Percentiles rank a stretch among this genome's conserved stretches.
Conservation (phyloP, 1,284 basidiomycete genomes). For the Pascua sp. region DNA sequence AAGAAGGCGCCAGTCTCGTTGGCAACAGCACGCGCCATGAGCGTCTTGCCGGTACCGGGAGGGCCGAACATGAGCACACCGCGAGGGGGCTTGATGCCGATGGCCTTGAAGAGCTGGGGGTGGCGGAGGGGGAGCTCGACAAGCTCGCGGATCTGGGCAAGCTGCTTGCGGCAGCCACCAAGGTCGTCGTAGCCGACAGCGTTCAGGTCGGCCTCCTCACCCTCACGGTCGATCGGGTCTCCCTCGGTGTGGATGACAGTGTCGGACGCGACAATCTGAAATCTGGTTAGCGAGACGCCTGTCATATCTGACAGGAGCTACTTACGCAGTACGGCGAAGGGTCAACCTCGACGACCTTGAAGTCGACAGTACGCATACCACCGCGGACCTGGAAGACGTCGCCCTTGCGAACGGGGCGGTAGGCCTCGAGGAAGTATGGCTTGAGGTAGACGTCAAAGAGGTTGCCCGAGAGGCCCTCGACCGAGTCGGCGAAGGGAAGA, state of each 20-base stretch:
- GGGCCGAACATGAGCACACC: slow-evolving; percentile 96
- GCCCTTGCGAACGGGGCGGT: slow-evolving; percentile 52
- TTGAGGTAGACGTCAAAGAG: slow-evolving; percentile 98
- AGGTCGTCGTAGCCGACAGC: slow-evolving; percentile 99
- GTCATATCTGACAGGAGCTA: background rate
- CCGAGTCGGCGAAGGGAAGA: slow-evolving; percentile 95
- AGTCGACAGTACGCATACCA: slow-evolving; percentile 96
- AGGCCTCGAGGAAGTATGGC: slow-evolving; percentile 96
- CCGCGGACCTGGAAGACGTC: slow-evolving; percentile 99
- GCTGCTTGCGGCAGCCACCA: slow-evolving; percentile 97
- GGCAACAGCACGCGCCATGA: slow-evolving; percentile 98
- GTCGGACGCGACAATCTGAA: slow-evolving; percentile 43
- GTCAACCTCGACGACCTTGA: slow-evolving; percentile 63
- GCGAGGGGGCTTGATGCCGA: slow-evolving; percentile 99
- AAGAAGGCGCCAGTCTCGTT: slow-evolving; percentile 99
- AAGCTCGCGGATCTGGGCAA: slow-evolving; percentile 94
- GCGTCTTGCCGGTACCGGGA: slow-evolving; percentile 94
- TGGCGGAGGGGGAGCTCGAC: slow-evolving; percentile 97
- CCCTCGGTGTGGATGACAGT: slow-evolving; percentile 65
- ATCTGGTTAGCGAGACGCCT: background rate
- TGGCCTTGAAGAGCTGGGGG: slow-evolving; percentile 98
- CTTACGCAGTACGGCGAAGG: slow-evolving; percentile 44
- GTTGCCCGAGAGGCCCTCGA: slow-evolving; percentile 95
- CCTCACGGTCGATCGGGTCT: slow-evolving; percentile 97
- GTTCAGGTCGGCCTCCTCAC: slow-evolving; percentile 93